Conservation (phyloP, 352 stramenopile genomes). For the Ochromonadaceae sp. region DNA sequence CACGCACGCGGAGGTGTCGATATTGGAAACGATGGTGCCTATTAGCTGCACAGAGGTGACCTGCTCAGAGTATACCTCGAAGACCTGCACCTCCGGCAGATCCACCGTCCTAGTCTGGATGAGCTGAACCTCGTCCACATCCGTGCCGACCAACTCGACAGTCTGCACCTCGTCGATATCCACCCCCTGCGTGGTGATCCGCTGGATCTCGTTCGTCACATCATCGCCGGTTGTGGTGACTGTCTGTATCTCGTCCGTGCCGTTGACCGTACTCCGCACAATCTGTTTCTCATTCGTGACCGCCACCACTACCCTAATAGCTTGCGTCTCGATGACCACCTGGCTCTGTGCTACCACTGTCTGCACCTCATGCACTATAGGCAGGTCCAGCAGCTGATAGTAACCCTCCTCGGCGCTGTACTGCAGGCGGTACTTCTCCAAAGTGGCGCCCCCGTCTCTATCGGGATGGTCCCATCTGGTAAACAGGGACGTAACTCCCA, state of each 20-base stretch:
- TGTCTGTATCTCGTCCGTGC: conserved; percentile 59
- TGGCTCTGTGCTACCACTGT: conserved; percentile 50
- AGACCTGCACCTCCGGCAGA: conserved; percentile 60
- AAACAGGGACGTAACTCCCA: conserved; percentile 51
- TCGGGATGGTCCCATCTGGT: conserved; percentile 63
- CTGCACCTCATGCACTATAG: conserved; percentile 75
- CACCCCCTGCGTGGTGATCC: conserved; percentile 63
- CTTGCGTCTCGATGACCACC: conserved; percentile 77
- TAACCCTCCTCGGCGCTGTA: conserved; percentile 65
- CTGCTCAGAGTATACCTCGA: conserved; percentile 50
- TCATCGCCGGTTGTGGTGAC: conserved; percentile 51
- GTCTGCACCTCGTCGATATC: conserved; percentile 79
- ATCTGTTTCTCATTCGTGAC: conserved; percentile 90
- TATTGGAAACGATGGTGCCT: conserved; percentile 48
- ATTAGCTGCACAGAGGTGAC: conserved; percentile 63
- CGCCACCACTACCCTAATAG: conserved; percentile 69
- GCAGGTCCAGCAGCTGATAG: conserved; percentile 46
- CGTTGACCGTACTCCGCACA: conserved; percentile 62
- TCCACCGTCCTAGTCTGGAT: conserved; percentile 53
- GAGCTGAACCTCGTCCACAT: conserved; percentile 75
- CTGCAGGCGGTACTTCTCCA: conserved; percentile 75
- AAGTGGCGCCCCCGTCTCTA: conserved; percentile 69
- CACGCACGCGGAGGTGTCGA: conserved; percentile 35
- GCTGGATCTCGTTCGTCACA: conserved; percentile 70
- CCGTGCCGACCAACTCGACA: conserved; percentile 51